Evolutionary conservation across 1,284 basidiomycete genomes (phyloP), one percentile per base, ranked within the genome.

Genomic region (Leccinum subrobustum): DNA sequence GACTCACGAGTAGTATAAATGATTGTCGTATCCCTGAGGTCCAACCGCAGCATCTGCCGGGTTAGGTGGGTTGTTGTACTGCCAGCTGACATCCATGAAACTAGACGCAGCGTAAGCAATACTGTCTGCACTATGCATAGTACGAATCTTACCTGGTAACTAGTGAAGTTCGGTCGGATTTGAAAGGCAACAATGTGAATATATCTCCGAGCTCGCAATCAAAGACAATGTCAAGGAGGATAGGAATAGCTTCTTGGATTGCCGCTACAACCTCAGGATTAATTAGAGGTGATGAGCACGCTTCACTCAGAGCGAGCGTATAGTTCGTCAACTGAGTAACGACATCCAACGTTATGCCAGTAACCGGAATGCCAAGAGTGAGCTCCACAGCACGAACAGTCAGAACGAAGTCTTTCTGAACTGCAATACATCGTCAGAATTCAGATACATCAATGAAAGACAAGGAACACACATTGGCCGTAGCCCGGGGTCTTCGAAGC

Each of bases 21-120:
- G 90, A 60, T 90, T 87, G 67, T 92, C 90, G 64, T 91, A 92
- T n/a, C 75, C 78, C 64, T 88, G 86, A 16, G 88, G 86, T 1
- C 91, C 91, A 37, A 81, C 80, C 1, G 81, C 80, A 27, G 86
- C 88, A 57, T 84, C 77, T 1, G 85, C 84, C 9, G 90, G 90
- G 68, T 92, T 92, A 2, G 87, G 20, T 14, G 85, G 86, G 69
- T 83, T 78, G 66, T 85, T 80, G 66, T 78, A 73, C 69, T 92
- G 91, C 90, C 90, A 92, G 64, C 82, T 84, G 56, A 87, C 68
- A 66, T 92, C 89, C 88, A 91, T 91, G 71, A 91, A 89, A 63
- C 89, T 92, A 50, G 4, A 11, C 1, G 6, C 3, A 6, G 20
- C n/a, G 23, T 71, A 18, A 70, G 52, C 2, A n/a, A 47, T 12